These are phyloP conservation scores for Picea sitchensis DNA, from an alignment of 75 land plant species.

Conservation along the genomic window DNA sequence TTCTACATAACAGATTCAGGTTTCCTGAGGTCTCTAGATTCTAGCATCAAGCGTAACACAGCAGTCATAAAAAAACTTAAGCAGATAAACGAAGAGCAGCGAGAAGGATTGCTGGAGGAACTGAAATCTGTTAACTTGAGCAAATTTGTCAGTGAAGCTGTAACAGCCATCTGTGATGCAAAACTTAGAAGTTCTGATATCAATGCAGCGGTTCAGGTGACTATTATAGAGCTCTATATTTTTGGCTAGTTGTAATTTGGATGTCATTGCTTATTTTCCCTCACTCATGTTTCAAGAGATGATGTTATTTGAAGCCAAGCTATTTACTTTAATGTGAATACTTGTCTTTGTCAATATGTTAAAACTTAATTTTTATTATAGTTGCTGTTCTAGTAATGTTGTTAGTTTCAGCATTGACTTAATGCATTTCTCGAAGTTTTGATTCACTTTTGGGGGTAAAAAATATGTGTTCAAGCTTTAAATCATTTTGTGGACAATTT, in stretches of 20 bases:
- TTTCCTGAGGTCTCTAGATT: conserved; percentile 86
- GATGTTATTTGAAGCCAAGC: not conserved
- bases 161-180: conserved; percentile 91
- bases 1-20: conserved; percentile 60
- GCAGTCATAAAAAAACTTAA: conserved; percentile 93
- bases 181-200: conserved; percentile 87
- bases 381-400: not conserved
- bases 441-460: not conserved
- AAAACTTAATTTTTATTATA: not conserved
- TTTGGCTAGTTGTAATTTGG: not conserved
- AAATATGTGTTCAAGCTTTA: not conserved
- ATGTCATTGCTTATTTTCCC: not conserved
- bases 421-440: not conserved
- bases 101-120: conserved; percentile 84
- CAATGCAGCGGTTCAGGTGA: conserved; percentile 98
- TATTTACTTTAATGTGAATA: not conserved
- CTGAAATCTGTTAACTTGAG: conserved; percentile 80
- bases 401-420: not conserved
- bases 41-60: conserved; percentile 95
- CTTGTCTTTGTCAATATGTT: not conserved
- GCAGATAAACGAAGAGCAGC: conserved; percentile 94
- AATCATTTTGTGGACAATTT: too few relatives aligned
- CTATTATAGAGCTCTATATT: not conserved
- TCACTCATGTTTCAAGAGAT: not conserved
- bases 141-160: conserved; percentile 99